Evolutionary conservation across 2,329 filamentous ascomycete species (phyloP), one percentile per base, ranked within the genome.

Genomic region (Venturia effusa): DNA sequence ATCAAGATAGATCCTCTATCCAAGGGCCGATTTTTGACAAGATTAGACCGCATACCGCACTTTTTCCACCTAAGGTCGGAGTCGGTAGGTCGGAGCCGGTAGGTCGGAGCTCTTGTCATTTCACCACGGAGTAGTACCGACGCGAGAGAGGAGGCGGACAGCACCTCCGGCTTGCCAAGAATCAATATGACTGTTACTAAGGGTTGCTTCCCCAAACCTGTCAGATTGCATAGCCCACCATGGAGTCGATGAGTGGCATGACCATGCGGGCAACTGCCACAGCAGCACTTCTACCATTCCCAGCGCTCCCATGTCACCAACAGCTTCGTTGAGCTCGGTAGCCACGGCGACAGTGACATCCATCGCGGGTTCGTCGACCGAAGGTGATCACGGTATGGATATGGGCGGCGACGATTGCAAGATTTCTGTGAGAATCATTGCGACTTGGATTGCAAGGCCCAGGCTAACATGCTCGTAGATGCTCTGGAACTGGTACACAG

Each of bases 401-500:
- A 69, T 68, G 68, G 65, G 65, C 11, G 67, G 62, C 32, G 66
- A 70, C 10, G 69, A 70, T 59, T 77, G 76, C 70, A 72, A 74
- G 65, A 77, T 76, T 67, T 75, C 75, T 62, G 75, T 76, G 67
- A 30, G 70, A 40, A 19, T 19, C 37, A 10, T 57, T 17, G 10
- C 11, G 11, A 3, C 10, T 15, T 13, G 13, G 17, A 17, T 3
- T 22, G 1, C 48, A 27, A n/a, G n/a, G 19, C 10, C 32, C n/a
- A 17, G 27, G 7, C 10, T 30, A 37, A 40, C 30, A 22, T 15
- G 15, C 15, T 55, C 11, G 30, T n/a, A 89, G 87, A 92, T 91
- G 88, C 78, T 90, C 48, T 90, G 88, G 87, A 92, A 91, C 74
- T 90, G 87, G 87, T 80, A 88, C 73, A 88, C 86, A 3, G 78